phyloP scores from a whole-genome alignment of 1,284 basidiomycete species.

The Sporisorium scitamineum region DNA sequence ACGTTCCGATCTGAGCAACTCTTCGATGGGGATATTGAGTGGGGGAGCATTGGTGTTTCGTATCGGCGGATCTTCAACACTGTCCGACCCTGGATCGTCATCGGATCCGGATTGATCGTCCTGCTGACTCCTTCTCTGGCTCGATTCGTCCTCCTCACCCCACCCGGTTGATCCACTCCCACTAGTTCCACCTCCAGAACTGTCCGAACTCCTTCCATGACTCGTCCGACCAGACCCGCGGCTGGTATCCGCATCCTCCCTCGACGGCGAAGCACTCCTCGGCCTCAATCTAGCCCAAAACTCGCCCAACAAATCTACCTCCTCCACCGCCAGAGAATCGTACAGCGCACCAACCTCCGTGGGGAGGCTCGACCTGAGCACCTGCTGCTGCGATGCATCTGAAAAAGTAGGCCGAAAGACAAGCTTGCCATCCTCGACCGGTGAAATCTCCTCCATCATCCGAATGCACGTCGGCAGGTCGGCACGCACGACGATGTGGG shows the following conservation, averaged over 20 bases:
- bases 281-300: conserved; percentile 17
- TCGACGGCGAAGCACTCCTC: background rate
- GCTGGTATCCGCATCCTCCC: conserved; percentile 27
- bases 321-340: conserved; percentile 4
- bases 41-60: conserved; percentile 27
- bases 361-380: too few relatives aligned
- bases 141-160: conserved; percentile 1
- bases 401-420: conserved; percentile 39
- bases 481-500: conserved; percentile 34
- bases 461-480: conserved; percentile 30
- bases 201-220: conserved; percentile 6
- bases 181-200: background rate
- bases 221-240: conserved; percentile 16
- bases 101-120: conserved; percentile 4
- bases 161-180: conserved; percentile 2
- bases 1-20: conserved; percentile 30
- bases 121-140: background rate
- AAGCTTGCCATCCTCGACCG: conserved; percentile 43
- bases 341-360: conserved; percentile 9
- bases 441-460: conserved; percentile 40
- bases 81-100: too few relatives aligned
- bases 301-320: conserved; percentile 34
- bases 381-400: background rate
- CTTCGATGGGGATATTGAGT: conserved; percentile 50
- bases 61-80: too few relatives aligned